Evolutionary conservation across 2,329 filamentous ascomycete genomes (phyloP).

Genomic region (Teratosphaeriaceae sp.): DNA sequence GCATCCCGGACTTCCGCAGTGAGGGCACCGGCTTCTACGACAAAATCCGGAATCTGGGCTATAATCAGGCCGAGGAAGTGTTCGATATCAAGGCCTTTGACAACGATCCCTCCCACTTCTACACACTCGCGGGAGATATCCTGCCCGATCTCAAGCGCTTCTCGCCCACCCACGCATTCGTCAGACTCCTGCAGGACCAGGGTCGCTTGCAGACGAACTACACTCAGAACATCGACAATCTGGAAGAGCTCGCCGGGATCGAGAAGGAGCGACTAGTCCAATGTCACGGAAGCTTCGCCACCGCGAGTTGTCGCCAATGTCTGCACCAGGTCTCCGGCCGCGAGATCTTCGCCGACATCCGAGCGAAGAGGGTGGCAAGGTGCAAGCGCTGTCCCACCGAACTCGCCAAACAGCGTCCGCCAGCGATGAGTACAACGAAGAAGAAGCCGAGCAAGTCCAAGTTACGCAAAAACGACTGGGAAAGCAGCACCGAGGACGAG

Average conservation of each 20-base stretch:
- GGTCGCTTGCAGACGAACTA: constrained; percentile 93
- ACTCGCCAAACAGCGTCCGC: constrained; percentile 45
- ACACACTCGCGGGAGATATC: constrained; percentile 84
- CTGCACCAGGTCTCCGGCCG: constrained; percentile 66
- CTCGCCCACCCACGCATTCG: constrained; percentile 92
- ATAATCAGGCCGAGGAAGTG: constrained; percentile 83
- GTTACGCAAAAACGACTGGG: constrained; percentile 44
- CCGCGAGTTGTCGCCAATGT: constrained; percentile 82
- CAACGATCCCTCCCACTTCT: constrained; percentile 83
- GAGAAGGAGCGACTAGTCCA: constrained; percentile 76
- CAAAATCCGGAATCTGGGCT: constrained; percentile 69
- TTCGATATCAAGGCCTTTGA: constrained; percentile 87
- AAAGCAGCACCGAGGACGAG: constrained; percentile 48
- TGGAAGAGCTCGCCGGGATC: constrained; percentile 73
- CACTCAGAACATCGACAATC: constrained; percentile 96
- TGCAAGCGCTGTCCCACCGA: constrained; percentile 64
- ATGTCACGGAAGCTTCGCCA: constrained; percentile 94
- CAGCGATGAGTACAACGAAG: too few relatives aligned
- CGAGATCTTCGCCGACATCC: constrained; percentile 72
- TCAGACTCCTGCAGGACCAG: constrained; percentile 78
- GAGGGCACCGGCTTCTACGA: constrained; percentile 89
- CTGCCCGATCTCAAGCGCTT: constrained; percentile 66
- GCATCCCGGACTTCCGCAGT: constrained; percentile 94
- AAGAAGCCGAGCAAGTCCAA: constrained; percentile 33
- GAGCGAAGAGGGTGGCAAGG: constrained; percentile 65